These are phyloP conservation scores for Tetraselmis striata DNA, from an alignment of 139 green algal species.

Conservation along the genomic window DNA sequence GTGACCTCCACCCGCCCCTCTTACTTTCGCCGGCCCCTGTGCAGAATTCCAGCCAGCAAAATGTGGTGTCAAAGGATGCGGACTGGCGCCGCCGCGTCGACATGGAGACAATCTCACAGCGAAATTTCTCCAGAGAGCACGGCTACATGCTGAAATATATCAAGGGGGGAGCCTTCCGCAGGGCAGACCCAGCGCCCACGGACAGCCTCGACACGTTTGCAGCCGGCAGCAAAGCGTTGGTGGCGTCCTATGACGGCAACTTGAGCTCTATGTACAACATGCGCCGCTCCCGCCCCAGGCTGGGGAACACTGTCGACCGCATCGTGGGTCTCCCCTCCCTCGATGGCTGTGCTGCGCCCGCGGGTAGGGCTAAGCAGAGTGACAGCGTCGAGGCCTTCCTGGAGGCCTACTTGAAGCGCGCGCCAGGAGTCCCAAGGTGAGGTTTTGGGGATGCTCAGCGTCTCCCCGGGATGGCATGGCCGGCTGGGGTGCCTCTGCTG, in stretches of 20 bases:
- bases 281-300: no score
- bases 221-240: not conserved
- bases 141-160: not conserved
- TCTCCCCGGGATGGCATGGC: no score
- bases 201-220: not conserved
- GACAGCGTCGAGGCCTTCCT: not conserved
- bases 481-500: no score
- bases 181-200: no score
- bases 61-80: not conserved
- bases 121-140: not conserved
- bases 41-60: not conserved
- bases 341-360: not conserved
- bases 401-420: not conserved
- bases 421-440: not conserved
- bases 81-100: not conserved
- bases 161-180: not conserved
- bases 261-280: not conserved
- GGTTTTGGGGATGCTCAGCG: no score
- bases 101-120: not conserved
- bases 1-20: no score
- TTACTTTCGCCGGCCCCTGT: no score
- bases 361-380: not conserved
- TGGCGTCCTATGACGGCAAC: not conserved
- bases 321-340: not conserved
- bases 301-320: not conserved